A percentile compares a stretch with the other conserved stretches of the same genome.
These are phyloP conservation scores for Fusarium luffae DNA, from an alignment of 2,329 filamentous ascomycete genomes.

Conservation along the genomic window DNA sequence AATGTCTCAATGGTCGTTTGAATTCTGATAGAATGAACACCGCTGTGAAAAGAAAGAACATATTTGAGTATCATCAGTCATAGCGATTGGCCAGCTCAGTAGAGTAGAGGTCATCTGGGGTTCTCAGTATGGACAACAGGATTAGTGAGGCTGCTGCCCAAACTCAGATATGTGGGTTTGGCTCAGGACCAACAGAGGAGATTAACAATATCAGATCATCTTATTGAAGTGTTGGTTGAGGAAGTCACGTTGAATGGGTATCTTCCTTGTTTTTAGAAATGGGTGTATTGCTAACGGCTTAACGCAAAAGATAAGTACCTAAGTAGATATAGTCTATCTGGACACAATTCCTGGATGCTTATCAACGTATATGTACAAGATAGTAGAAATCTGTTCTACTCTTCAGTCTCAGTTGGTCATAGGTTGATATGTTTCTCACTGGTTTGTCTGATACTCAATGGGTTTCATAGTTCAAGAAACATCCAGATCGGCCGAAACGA, in stretches of 20 bases:
- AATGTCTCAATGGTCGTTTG: background rate
- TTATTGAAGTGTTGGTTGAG: background rate
- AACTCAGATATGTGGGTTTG: background rate
- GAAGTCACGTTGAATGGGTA: background rate
- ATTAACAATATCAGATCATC: background rate
- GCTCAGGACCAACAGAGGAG: background rate
- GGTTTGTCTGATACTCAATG: background rate
- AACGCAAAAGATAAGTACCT: too few relatives aligned
- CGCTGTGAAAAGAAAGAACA: background rate
- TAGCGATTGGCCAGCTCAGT: background rate
- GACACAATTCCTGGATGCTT: background rate
- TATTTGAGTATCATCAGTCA: background rate
- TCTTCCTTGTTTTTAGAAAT: background rate
- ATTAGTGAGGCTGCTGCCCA: background rate
- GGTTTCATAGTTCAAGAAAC: background rate
- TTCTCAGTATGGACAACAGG: background rate
- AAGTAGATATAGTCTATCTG: background rate
- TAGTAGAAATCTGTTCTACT: too few relatives aligned
- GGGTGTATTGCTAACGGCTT: rapidly evolving
- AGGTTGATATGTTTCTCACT: background rate
- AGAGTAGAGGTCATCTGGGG: background rate
- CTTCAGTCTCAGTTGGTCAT: background rate
- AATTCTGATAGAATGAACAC: background rate
- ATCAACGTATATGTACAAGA: too few relatives aligned
- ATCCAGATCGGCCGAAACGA: background rate